Evolutionary conservation across 768 basidiomycete species (phyloP).

Genomic region (Leccinum truebloodii): DNA sequence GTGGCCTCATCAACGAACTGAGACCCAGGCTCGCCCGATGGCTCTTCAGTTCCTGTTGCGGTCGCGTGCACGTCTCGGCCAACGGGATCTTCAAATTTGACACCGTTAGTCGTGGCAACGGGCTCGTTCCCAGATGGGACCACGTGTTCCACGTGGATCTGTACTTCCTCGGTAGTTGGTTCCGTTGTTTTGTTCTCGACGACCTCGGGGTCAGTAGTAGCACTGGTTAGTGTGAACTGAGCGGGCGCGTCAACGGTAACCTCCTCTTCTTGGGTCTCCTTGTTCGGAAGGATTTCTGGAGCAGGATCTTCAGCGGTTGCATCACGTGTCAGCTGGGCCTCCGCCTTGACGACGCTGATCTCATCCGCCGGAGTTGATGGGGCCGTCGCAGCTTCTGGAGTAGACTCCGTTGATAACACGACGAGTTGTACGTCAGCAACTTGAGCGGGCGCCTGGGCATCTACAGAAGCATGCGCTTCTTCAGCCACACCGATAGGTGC

Average conservation of each 20-base stretch:
- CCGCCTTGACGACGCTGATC: neutral
- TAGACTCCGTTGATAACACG: neutral
- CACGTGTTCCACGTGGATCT: neutral
- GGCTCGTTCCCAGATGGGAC: conserved; percentile 1
- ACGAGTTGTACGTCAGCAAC: neutral
- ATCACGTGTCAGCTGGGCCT: neutral
- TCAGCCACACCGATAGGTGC: neutral
- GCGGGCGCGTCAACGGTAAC: neutral
- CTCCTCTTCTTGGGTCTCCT: conserved; percentile 4
- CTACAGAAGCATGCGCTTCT: neutral
- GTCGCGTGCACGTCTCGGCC: conserved; percentile 1
- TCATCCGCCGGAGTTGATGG: conserved; percentile 3
- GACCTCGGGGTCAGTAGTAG: neutral
- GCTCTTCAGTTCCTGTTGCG: conserved; percentile 1
- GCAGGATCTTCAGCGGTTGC: neutral
- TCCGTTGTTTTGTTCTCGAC: neutral
- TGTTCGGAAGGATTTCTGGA: neutral
- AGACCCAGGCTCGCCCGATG: conserved; percentile 8
- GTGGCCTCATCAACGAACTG: conserved; percentile 11
- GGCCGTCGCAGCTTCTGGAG: conserved; percentile 6
- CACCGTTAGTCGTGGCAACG: neutral
- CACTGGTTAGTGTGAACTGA: neutral
- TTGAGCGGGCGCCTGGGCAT: conserved; percentile 11
- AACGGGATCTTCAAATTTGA: conserved; percentile 6
- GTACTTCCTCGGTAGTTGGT: conserved; percentile 1